Evolutionary conservation across 768 basidiomycete species (phyloP).

Genomic region (Dendrothele bispora): DNA sequence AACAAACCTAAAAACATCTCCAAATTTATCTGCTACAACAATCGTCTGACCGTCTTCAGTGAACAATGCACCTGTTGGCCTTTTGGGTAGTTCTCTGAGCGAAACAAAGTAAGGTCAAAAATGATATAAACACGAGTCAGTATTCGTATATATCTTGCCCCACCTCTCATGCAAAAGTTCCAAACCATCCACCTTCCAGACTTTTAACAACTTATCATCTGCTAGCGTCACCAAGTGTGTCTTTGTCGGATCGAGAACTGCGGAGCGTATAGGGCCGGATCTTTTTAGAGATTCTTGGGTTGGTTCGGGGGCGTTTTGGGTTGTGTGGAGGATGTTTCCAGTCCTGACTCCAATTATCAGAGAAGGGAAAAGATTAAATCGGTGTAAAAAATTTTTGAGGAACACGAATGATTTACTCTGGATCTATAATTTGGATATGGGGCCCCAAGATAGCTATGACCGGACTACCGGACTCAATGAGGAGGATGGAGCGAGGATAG

Average conservation of each 20-base stretch:
- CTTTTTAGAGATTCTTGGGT: conserved; percentile 35
- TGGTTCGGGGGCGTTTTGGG: conserved; percentile 29
- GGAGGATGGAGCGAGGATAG: conserved; percentile 5
- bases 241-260: conserved; percentile 45
- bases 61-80: conserved; percentile 69
- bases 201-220: conserved; percentile 80
- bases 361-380: conserved; percentile 37
- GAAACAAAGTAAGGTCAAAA: not conserved
- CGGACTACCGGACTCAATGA: conserved; percentile 8
- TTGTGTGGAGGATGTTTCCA: conserved; percentile 50
- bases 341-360: conserved; percentile 36
- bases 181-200: conserved; percentile 65
- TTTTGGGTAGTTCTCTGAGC: conserved; percentile 78
- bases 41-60: conserved; percentile 63
- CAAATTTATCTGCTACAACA: conserved; percentile 90
- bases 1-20: conserved; percentile 82
- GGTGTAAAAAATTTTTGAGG: conserved; percentile 54
- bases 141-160: no score
- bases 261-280: conserved; percentile 60
- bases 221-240: conserved; percentile 59
- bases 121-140: conserved; percentile 1
- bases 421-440: conserved; percentile 60
- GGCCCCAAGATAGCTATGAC: conserved; percentile 56
- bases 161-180: conserved; percentile 63
- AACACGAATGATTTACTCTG: conserved; percentile 41